Evolutionary conservation across 805 yeast species (phyloP).

Genomic region (Barnettozyma pratensis): DNA sequence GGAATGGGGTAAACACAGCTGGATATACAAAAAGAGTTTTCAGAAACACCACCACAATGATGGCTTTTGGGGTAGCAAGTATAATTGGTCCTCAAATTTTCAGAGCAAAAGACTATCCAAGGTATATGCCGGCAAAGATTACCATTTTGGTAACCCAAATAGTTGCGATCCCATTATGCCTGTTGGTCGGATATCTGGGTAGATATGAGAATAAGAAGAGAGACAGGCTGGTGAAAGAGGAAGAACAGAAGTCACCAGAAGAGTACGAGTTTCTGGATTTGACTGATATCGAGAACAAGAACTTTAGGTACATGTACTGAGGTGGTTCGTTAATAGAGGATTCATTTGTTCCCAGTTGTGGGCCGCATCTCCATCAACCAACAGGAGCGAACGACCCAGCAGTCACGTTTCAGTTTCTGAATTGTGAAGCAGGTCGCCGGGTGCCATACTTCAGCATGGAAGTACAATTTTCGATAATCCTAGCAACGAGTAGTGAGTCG

Average conservation of each 20-base stretch:
- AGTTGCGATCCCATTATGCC: slow-evolving; percentile 30
- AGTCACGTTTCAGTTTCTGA: too few species aligned
- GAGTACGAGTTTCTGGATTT: slow-evolving; percentile 39
- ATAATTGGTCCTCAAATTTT: slow-evolving; percentile 56
- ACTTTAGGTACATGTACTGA: slow-evolving; percentile 40
- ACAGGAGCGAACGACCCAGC: too few species aligned
- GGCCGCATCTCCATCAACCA: too few species aligned
- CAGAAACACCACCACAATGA: slow-evolving; percentile 46
- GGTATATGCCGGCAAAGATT: slow-evolving; percentile 47
- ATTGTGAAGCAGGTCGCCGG: too few species aligned
- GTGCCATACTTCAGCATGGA: too few species aligned
- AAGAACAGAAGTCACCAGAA: slow-evolving; percentile 12
- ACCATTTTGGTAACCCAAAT: slow-evolving; percentile 11
- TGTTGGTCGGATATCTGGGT: slow-evolving; percentile 28
- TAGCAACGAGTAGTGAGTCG: too few species aligned
- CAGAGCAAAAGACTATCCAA: slow-evolving; percentile 41
- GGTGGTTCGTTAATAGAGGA: too few species aligned
- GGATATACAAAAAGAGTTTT: slow-evolving; percentile 52
- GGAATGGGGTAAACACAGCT: slow-evolving; percentile 55
- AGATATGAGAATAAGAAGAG: slow-evolving; percentile 33
- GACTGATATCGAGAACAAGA: slow-evolving; percentile 50
- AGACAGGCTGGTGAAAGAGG: slow-evolving; percentile 24
- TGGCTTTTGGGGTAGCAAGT: slow-evolving; percentile 47
- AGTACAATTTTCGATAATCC: too few species aligned
- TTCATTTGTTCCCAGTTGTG: too few species aligned